phyloP scores from a whole-genome alignment of 805 yeast species.

The Myxozyma sirexii region DNA sequence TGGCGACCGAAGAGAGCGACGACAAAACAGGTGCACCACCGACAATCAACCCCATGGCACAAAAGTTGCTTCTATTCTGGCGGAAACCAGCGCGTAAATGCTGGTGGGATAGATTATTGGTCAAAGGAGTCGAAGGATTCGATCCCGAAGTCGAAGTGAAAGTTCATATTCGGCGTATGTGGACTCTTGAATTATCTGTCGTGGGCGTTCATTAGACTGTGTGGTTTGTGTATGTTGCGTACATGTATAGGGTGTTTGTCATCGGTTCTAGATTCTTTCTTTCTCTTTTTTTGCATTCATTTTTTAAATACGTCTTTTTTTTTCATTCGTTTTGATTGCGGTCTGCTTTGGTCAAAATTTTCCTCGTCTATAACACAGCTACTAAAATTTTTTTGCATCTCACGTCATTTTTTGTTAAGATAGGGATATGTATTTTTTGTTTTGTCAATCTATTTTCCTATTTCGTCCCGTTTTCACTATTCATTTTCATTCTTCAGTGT shows the following conservation, averaged over 20 bases:
- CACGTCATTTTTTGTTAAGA: too few species aligned
- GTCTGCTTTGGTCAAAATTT: too few species aligned
- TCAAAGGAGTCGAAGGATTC: conserved; percentile 42
- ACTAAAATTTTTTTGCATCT: too few species aligned
- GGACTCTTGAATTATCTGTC: conserved; percentile 93
- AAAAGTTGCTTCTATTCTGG: conserved; percentile 87
- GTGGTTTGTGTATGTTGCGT: neutral
- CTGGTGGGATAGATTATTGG: conserved; percentile 77
- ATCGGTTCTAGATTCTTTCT: neutral
- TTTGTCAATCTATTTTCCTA: too few species aligned
- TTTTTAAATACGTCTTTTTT: too few species aligned
- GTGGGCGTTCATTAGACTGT: conserved; percentile 67
- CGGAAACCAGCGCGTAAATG: conserved; percentile 97
- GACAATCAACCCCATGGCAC: conserved; percentile 41
- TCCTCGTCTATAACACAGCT: too few species aligned
- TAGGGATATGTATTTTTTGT: too few species aligned
- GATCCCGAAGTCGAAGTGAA: conserved; percentile 51
- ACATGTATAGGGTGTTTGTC: neutral
- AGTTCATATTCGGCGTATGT: conserved; percentile 87
- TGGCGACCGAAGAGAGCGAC: conserved; percentile 17
- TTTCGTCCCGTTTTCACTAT: too few species aligned
- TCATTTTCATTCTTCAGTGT: too few species aligned
- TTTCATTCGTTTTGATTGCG: neutral
- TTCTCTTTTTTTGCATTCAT: too few species aligned
- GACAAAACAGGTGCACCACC: too few species aligned